Evolutionary conservation across 2,329 filamentous ascomycete species (phyloP).

Genomic region (Fusarium solani-melongenae): DNA sequence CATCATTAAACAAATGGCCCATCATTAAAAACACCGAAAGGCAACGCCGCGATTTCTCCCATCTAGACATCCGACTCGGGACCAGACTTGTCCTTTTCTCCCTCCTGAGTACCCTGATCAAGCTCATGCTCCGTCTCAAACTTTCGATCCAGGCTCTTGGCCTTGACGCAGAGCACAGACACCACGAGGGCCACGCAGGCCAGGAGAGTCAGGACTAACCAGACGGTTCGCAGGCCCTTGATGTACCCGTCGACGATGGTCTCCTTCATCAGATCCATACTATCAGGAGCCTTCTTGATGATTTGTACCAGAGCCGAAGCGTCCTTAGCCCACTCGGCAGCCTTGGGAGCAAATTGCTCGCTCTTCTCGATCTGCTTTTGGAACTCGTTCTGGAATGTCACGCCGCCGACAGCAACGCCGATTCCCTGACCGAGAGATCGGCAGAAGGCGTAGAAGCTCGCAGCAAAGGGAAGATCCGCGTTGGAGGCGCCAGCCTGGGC

Average conservation of each 20-base stretch:
- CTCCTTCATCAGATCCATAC: conserved; percentile 32
- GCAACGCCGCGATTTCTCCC: neutral
- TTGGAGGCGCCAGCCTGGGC: conserved; percentile 63
- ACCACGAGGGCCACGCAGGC: conserved; percentile 36
- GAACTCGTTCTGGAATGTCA: conserved; percentile 76
- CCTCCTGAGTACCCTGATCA: neutral
- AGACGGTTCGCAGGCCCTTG: conserved; percentile 48
- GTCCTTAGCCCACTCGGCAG: conserved; percentile 63
- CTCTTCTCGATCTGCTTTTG: conserved; percentile 60
- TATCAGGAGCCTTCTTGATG: conserved; percentile 53
- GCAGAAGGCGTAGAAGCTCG: conserved; percentile 73
- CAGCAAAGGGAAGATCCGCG: conserved; percentile 59
- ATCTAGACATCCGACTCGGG: conserved; percentile 18
- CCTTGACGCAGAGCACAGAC: conserved; percentile 26
- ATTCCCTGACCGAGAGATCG: conserved; percentile 71
- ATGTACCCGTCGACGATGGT: conserved; percentile 48
- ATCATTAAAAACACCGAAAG: neutral
- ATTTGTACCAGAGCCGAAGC: conserved; percentile 67
- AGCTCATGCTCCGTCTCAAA: conserved; percentile 38
- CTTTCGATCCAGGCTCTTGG: conserved; percentile 36
- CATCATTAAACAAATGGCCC: neutral
- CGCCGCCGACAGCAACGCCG: conserved; percentile 74
- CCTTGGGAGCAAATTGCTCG: conserved; percentile 56
- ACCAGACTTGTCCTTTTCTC: conserved; percentile 5
- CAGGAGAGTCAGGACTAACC: conserved; percentile 47